Base-by-base conservation (phyloP, 192 early-diverging fungal species). In the Coemansia sp. region DNA sequence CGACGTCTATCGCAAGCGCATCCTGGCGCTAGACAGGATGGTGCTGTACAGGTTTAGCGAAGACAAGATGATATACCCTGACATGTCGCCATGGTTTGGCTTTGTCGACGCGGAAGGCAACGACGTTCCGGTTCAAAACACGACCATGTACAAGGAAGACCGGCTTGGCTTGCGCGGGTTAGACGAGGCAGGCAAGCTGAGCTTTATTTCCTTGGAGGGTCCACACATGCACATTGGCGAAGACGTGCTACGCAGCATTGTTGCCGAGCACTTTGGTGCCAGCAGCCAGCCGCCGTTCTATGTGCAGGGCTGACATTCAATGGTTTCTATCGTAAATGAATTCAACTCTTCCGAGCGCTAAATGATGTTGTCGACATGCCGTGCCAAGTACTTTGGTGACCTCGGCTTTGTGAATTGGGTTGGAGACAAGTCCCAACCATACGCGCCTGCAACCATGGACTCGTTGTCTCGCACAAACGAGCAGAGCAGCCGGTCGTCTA, bases 21-120 rank as follows among this genome's bases (percentile, higher is more conserved):
- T 98, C 21, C 18, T 55, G 5, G 67, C 62, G 29, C 77, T 98
- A 17, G 86, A 94, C 19, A 84, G 81, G 24, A 63, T 98, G 58
- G 92, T 95, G n/a, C 67, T 97, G 72, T 83, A 95, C 36, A 74
- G 76, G 71, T 98, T 98, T 61, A 67, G 58, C 32, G 64, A 91
- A 4, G 95, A 98, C 53, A 67, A 72, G 17, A 92, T 89, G 64
- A 89, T 97, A 40, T 82, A 80, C 33, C 91, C 91, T 17, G 72
- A 64, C 10, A 72, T 74, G 33, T 86, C 83, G 14, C 63, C 88
- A 79, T 91, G 89, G 89, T 92, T 92, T 65, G 85, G 85, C 50
- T 87, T 86, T 53, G 67, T 83, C 27, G 82, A 90, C 34, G 74
- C 78, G 5, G 54, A 84, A 8, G 84, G 80, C 2, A 63, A 76